A percentile compares a stretch with the other conserved stretches of the same genome.
These are phyloP conservation scores for Hymenoscyphus infarciens DNA, from an alignment of 2,329 filamentous ascomycete species.

Conservation along the genomic window DNA sequence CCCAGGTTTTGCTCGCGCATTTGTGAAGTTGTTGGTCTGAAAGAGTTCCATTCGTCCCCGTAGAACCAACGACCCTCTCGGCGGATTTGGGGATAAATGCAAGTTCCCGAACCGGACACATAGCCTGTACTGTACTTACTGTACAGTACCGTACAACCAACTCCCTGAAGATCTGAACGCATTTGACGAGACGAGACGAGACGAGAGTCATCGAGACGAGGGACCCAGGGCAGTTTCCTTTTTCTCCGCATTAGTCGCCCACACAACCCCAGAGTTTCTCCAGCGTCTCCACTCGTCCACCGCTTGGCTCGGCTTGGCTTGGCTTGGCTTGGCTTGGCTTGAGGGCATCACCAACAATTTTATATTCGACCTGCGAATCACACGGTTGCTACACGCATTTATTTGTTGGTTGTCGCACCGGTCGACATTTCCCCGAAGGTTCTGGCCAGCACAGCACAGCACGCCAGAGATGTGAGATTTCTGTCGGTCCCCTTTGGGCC, in stretches of 20 bases:
- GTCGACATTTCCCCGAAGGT: neutral
- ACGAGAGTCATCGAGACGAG: too few relatives aligned
- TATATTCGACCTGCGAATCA: too few relatives aligned
- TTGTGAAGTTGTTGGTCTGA: neutral
- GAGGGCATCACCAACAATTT: neutral
- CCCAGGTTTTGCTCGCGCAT: neutral
- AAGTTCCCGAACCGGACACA: slow-evolving; percentile 1
- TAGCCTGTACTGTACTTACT: too few relatives aligned
- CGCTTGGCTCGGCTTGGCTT: too few relatives aligned
- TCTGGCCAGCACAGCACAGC: neutral
- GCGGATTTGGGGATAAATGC: slow-evolving; percentile 1
- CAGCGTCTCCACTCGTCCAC: neutral
- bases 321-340: too few relatives aligned
- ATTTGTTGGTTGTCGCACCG: neutral
- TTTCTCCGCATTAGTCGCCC: neutral
- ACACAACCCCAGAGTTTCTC: slow-evolving; percentile 2
- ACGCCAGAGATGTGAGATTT: too few relatives aligned
- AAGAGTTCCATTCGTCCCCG: neutral
- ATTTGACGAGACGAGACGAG: neutral
- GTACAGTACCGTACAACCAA: too few relatives aligned
- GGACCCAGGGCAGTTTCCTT: too few relatives aligned
- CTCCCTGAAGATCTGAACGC: neutral
- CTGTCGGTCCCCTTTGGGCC: neutral
- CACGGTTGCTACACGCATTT: neutral
- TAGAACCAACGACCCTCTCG: neutral